phyloP scores from a whole-genome alignment of 176 grass and related monocot species.

The Poa annua region DNA sequence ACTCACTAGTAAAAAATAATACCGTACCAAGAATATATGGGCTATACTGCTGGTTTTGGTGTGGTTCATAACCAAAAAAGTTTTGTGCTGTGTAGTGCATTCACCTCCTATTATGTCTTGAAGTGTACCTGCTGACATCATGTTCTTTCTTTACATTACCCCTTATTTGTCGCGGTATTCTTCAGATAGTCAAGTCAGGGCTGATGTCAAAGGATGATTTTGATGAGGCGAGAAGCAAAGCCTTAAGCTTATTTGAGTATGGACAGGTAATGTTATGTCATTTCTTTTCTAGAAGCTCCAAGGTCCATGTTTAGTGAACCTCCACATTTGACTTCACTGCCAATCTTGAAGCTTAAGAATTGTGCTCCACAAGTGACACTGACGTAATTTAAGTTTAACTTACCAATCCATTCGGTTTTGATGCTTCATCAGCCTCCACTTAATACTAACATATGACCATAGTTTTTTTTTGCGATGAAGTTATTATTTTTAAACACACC shows the following conservation, averaged over 20 bases:
- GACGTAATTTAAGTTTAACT: neutral
- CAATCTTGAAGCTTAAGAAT: neutral
- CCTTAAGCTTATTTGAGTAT: slow-evolving; percentile 85
- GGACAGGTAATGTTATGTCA: slow-evolving; percentile 60
- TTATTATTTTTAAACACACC: neutral
- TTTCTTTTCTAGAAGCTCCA: slow-evolving; percentile 15
- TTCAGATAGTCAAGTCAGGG: slow-evolving; percentile 73
- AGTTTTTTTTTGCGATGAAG: too few relatives aligned
- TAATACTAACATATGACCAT: neutral
- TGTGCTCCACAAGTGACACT: neutral
- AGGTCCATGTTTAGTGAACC: slow-evolving; percentile 6
- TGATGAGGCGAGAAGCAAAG: slow-evolving; percentile 83
- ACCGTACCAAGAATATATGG: neutral
- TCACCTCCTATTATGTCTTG: neutral
- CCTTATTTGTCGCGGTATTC: slow-evolving; percentile 41
- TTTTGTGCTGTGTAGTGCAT: neutral
- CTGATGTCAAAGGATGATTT: slow-evolving; percentile 89
- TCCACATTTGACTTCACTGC: neutral
- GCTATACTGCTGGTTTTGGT: neutral
- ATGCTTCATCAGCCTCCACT: neutral
- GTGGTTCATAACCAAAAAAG: neutral
- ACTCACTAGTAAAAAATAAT: neutral
- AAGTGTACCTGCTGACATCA: neutral
- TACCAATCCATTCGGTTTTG: neutral
- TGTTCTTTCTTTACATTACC: neutral